These are phyloP conservation scores for Paramecium sonneborni DNA, from an alignment of 73 alveolate species.

Conservation along the genomic window DNA sequence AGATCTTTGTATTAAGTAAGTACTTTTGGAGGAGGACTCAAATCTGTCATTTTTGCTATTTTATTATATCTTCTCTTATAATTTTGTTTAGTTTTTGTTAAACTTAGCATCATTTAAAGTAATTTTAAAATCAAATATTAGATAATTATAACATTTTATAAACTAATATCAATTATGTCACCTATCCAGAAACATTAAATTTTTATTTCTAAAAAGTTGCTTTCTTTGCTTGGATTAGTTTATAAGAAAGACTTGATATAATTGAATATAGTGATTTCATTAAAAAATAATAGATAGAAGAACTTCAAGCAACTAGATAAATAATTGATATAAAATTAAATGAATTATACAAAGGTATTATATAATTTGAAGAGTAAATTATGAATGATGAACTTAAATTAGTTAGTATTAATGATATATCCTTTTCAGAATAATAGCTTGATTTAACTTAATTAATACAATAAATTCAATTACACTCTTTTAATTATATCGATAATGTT, in stretches of 20 bases:
- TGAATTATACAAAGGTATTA: conserved; percentile 40
- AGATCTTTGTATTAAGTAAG: conserved; percentile 35
- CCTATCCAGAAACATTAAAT: conserved; percentile 49
- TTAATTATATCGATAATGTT: conserved; percentile 18
- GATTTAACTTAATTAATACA: conserved; percentile 39
- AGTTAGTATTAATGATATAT: conserved; percentile 14
- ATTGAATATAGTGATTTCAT: not conserved
- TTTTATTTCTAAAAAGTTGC: not conserved
- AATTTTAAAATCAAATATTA: not conserved
- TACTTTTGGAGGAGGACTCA: conserved; percentile 20
- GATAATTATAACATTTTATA: conserved; percentile 23
- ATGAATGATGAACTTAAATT: not conserved
- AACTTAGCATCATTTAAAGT: not conserved
- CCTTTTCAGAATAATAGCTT: not conserved
- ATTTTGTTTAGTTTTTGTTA: conserved; percentile 12
- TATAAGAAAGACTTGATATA: not conserved
- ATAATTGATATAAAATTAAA: not conserved
- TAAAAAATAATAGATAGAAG: not conserved
- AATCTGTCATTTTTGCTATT: not conserved
- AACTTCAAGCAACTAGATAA: not conserved
- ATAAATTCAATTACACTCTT: not conserved
- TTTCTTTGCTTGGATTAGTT: not conserved
- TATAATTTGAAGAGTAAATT: conserved; percentile 9
- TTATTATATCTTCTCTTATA: not conserved
- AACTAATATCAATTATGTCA: conserved; percentile 40